Base-by-base conservation (phyloP, 371 early-diverging fungal genomes). In the Mortierella sp. region DNA sequence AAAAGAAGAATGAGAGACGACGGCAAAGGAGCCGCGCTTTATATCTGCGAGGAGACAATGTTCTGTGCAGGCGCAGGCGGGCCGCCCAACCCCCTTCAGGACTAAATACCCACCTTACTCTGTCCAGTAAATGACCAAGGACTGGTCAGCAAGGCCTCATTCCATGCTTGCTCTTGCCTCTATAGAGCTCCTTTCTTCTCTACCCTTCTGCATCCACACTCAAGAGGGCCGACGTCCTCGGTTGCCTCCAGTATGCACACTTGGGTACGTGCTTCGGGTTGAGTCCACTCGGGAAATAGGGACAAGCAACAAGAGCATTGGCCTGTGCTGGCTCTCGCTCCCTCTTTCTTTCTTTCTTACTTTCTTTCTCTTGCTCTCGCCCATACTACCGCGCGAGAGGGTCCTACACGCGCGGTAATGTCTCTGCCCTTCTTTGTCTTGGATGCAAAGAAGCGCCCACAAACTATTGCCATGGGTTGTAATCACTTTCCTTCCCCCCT, bases 231-330 rank as follows among this genome's bases (percentile, higher is more conserved):
- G 5, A 37, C 9, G 37, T 37, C 37, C 16, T 60, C 47, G 43
- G 46, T 60, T 47, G 21, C 23, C 25, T 28, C 51, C 62, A 50
- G 46, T 44, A 30, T 50, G 51, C 48, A n/a, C 21, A 25, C n/a
- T 29, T 30, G 14, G 19, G 48, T 62, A 19, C 28, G 25, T 50
- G 26, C 51, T 45, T 47, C 18, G 12, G 15, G 25, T 47, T 44
- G 46, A 60, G 18, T 46, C 46, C 21, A 9, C 7, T 25, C 23
- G 25, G 25, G 60, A 21, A 60, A 16, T 26, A 46, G 29, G 48
- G 62, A 43, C 29, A 44, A 1, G 43, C 29, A 59, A 59, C 16
- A 21, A 56, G 28, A n/a, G 28, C 26, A 57, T 46, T 15, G 46
- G 14, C 19, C 44, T 47, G 25, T 51, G 51, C 48, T 7, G 15